Base-by-base conservation (phyloP, 805 yeast species). In the Starmerella powellii region DNA sequence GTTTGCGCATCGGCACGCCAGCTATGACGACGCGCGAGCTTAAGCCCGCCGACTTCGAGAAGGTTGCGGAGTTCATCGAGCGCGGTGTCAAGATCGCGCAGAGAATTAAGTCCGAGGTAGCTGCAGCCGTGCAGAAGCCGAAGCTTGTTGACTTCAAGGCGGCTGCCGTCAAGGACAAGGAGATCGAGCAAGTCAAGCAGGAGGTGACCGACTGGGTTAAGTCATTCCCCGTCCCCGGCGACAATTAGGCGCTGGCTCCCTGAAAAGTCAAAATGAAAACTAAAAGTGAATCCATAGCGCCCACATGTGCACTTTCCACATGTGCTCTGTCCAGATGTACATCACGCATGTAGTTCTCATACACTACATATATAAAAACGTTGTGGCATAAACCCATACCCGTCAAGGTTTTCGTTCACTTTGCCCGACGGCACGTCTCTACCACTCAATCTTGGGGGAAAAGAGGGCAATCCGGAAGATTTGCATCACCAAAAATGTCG, bases 11-110 rank as follows among this genome's bases (percentile, higher is more conserved):
- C 48, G 98, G 98, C 56, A 83, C 97, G 15, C 98, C 98, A 45
- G 97, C 97, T 37, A 88, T 88, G 97, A 80, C 96, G 43, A 85
- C 96, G 40, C 79, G 98, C 69, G 96, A 95, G 36, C 80, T 88
- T 59, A 74, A 74, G 40, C 73, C 71, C 48, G 72, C 66, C 43
- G 97, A 88, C 56, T 88, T 88, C 59, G 76, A 70, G 49, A 72
- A 73, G 60, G 91, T 88, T 44, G 88, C 87, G 33, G 73, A 69
- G 41, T 85, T 73, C 68, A 82, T 88, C 57, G 82, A 81, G 59
- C 64, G 67, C 52, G 94, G 95, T 29, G 86, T 83, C 45, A 70
- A 73, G 40, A 68, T 83, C 53, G 74, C 94, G 34, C 62, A 63
- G 60, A 67, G 82, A 55, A 72, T 75, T 32, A 69, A 74, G 57